These are phyloP conservation scores for Nitzschia sp. DNA, from an alignment of 108 stramenopile genomes.

Conservation along the genomic window DNA sequence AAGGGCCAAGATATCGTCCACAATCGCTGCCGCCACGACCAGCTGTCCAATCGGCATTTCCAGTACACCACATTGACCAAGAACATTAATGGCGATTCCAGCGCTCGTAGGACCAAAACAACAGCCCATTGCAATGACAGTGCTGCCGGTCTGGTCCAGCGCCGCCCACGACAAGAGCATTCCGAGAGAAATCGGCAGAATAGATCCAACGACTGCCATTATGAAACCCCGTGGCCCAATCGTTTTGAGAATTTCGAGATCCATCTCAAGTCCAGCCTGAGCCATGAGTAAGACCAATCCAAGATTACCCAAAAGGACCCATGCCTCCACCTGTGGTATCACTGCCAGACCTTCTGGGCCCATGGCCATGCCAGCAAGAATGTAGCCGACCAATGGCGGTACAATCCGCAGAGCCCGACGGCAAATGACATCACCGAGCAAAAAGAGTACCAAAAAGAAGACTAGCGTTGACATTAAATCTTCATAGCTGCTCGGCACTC, in stretches of 20 bases:
- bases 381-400: constrained; percentile 45
- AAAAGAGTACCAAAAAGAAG: constrained; percentile 30
- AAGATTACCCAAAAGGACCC: constrained; percentile 40
- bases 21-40: constrained; percentile 60
- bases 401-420: constrained; percentile 22
- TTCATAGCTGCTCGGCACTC: constrained; percentile 18
- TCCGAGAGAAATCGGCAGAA: constrained; percentile 56
- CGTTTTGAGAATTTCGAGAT: constrained; percentile 52
- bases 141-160: constrained; percentile 11
- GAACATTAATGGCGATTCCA: constrained; percentile 64
- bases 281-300: constrained; percentile 52
- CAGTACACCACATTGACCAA: constrained; percentile 47
- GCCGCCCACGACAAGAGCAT: constrained; percentile 29
- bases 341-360: constrained; percentile 39
- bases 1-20: constrained; percentile 69
- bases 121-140: constrained; percentile 50
- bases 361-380: constrained; percentile 31
- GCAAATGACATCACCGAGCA: constrained; percentile 38
- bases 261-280: constrained; percentile 72
- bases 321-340: constrained; percentile 10
- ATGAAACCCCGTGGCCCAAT: constrained; percentile 49
- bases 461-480: constrained; percentile 7
- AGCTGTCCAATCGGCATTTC: constrained; percentile 65
- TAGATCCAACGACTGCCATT: constrained; percentile 59
- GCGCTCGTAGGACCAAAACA: constrained; percentile 61